Evolutionary conservation across 78 protist genomes (phyloP), one percentile per base, ranked within the genome.

Genomic region (Dictyostelium brefeldianum): DNA sequence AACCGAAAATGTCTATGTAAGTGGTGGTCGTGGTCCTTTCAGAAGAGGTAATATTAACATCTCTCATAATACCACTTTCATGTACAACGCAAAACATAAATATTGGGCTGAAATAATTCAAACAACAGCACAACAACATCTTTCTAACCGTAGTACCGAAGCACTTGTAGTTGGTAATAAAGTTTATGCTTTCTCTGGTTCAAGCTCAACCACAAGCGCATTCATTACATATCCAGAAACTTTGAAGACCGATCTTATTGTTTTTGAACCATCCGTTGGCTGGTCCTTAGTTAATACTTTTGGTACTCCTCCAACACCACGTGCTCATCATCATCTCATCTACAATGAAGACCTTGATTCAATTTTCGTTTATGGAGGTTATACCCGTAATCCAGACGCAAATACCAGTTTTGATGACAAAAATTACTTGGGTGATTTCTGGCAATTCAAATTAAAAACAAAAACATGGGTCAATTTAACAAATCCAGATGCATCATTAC

Each of bases 251-350:
- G 48, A 62, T 47, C 41, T 67, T 62, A 80, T 80, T 48, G 77
- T 25, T 9, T 80, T 64, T 7, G 77, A 80, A 12, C 0, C 15
- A 7, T 5, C 2, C 2, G n/a, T 6, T 8, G 87, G 87, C 10
- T 80, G 87, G 87, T 2, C 22, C 46, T 18, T 22, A n/a, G 78
- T 80, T 0, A 43, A 64, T 57, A 14, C 41, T 5, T 7, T 11
- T 1, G 43, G 51, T 17, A 48, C 2, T 20, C 11, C 22, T 11
- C 51, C 87, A 80, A 57, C 78, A 47, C 87, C 73, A 80, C 41
- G 87, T 46, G 78, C 56, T 27, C 87, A 80, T 80, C 87, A 80
- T 25, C 87, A 80, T 47, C 48, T 80, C n/a, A 14, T 15, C 17
- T 80, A 80, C 6, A n/a, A 43, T 47, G 48, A 47, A 80, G 87